Conservation (phyloP, 2,329 filamentous ascomycete species). For the Pseudogymnoascus sp. region DNA sequence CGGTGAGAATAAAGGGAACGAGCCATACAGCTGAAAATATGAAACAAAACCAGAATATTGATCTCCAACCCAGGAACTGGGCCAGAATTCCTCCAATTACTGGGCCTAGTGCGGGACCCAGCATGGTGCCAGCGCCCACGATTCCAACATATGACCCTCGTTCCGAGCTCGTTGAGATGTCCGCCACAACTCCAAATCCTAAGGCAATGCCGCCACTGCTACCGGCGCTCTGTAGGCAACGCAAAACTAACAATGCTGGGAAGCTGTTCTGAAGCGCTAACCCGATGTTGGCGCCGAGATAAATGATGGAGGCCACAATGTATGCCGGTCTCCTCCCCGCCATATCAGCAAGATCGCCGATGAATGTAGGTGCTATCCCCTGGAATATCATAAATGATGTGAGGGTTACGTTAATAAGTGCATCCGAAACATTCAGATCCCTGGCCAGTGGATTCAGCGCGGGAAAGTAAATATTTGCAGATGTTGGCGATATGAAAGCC, state of each 20-base stretch:
- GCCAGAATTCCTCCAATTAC: slow-evolving; percentile 39
- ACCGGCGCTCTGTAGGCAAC: neutral
- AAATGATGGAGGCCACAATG: slow-evolving; percentile 41
- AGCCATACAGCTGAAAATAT: slow-evolving; percentile 23
- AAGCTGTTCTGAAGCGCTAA: slow-evolving; percentile 41
- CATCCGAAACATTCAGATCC: slow-evolving; percentile 3
- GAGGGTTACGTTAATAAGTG: slow-evolving; percentile 9
- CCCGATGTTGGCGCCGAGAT: slow-evolving; percentile 43
- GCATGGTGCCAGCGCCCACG: slow-evolving; percentile 44
- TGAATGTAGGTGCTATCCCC: slow-evolving; percentile 5
- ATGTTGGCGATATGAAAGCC: slow-evolving; percentile 22
- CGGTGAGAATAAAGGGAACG: neutral
- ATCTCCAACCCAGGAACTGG: slow-evolving; percentile 37
- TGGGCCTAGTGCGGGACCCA: slow-evolving; percentile 30
- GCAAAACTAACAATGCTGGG: slow-evolving; percentile 22
- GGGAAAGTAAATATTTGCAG: neutral
- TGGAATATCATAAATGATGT: slow-evolving; percentile 10
- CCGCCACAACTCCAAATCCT: slow-evolving; percentile 61
- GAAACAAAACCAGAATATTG: slow-evolving; percentile 39
- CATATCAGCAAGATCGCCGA: slow-evolving; percentile 32
- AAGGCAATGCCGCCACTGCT: slow-evolving; percentile 56
- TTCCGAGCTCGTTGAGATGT: slow-evolving; percentile 60
- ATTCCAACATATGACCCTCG: slow-evolving; percentile 66
- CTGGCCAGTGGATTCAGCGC: neutral
- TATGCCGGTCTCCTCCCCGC: slow-evolving; percentile 45